A percentile compares a stretch with the other conserved stretches of the same genome.
phyloP scores from a whole-genome alignment of 345 rosid species.

The Turnera subulata region DNA sequence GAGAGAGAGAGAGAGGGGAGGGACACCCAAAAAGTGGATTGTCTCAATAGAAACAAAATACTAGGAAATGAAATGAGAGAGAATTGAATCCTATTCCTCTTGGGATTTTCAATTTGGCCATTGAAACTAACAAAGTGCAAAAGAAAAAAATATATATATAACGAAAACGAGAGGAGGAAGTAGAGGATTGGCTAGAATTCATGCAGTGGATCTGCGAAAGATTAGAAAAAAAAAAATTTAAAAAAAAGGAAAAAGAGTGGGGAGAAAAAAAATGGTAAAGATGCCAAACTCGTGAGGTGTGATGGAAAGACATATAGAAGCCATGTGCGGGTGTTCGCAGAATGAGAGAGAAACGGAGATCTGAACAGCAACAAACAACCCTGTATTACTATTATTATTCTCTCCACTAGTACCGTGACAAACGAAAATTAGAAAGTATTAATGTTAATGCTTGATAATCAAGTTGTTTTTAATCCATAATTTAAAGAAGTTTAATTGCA shows the following conservation, averaged over 20 bases:
- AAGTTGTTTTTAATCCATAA: not conserved
- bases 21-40: not conserved
- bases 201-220: conserved; percentile 45
- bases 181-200: conserved; percentile 40
- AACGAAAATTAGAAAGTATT: too few relatives aligned
- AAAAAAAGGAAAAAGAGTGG: not conserved
- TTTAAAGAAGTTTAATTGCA: too few relatives aligned
- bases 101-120: conserved; percentile 53
- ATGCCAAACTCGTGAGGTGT: conserved; percentile 43
- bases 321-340: conserved; percentile 38
- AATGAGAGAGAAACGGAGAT: conserved; percentile 18
- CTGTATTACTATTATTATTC: not conserved
- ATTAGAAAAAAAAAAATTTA: not conserved
- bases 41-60: not conserved
- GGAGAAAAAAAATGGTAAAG: not conserved
- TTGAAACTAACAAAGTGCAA: conserved; percentile 26
- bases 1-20: not conserved
- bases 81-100: conserved; percentile 22
- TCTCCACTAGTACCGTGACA: too few relatives aligned
- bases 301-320: conserved; percentile 35
- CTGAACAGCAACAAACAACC: conserved; percentile 6
- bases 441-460: not conserved
- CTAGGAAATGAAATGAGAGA: not conserved
- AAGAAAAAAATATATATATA: not conserved
- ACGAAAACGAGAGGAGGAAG: not conserved